These are phyloP conservation scores for Picea abies DNA, from an alignment of 83 land plant genomes.

Conservation along the genomic window DNA sequence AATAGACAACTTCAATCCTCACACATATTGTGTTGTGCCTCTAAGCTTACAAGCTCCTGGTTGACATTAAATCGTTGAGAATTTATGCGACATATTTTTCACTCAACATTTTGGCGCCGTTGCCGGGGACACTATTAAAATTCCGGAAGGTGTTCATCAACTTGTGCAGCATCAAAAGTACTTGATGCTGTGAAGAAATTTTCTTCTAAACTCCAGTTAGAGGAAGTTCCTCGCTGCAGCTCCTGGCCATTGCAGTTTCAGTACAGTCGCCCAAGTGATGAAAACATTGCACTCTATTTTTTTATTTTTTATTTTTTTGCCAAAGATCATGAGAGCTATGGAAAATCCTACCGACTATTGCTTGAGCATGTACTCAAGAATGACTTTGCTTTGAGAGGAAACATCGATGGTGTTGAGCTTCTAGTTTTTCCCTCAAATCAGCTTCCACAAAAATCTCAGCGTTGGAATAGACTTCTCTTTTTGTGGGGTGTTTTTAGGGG, in stretches of 20 bases:
- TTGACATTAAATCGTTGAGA: too few species aligned
- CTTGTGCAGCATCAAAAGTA: slow-evolving; percentile 60
- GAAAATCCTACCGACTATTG: slow-evolving; percentile 44
- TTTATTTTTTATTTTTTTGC: too few species aligned
- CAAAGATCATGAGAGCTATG: slow-evolving; percentile 67
- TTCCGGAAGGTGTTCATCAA: too few species aligned
- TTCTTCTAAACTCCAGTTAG: slow-evolving; percentile 33
- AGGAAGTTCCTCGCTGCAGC: slow-evolving; percentile 54
- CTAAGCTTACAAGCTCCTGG: too few species aligned
- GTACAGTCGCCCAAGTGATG: slow-evolving; percentile 39
- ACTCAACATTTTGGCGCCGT: too few species aligned
- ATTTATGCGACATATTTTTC: too few species aligned
- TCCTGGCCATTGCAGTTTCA: slow-evolving; percentile 73
- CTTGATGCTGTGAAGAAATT: slow-evolving; percentile 46
- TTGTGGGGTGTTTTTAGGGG: slow-evolving; percentile 72
- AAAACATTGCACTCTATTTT: slow-evolving; percentile 71
- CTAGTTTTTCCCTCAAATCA: slow-evolving; percentile 69
- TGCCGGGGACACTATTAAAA: too few species aligned
- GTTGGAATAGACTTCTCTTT: slow-evolving; percentile 76
- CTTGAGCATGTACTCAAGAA: slow-evolving; percentile 56
- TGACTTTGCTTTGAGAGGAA: slow-evolving; percentile 67
- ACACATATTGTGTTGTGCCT: too few species aligned
- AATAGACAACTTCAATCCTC: too few species aligned
- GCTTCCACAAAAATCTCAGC: slow-evolving; percentile 57
- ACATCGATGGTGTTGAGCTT: slow-evolving; percentile 62